phyloP scores from a whole-genome alignment of 495 filamentous ascomycete genomes.

The Wilcoxina mikolae region DNA sequence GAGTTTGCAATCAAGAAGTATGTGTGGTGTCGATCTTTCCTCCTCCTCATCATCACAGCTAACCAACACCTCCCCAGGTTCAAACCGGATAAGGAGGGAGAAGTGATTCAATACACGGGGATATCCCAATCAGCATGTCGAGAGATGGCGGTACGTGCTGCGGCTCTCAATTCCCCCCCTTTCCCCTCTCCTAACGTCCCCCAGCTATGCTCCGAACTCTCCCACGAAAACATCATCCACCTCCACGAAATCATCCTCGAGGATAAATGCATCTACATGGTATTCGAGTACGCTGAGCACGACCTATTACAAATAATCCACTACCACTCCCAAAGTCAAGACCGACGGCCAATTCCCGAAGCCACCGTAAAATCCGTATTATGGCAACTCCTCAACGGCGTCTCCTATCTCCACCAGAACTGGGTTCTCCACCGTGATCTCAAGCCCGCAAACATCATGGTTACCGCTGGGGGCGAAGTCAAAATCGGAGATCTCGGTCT shows the following conservation, averaged over 20 bases:
- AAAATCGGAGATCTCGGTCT: conserved; percentile 89
- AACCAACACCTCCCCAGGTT: conserved; percentile 42
- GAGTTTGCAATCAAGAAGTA: conserved; percentile 94
- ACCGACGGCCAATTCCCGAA: conserved; percentile 74
- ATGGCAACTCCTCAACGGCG: conserved; percentile 85
- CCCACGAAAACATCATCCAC: conserved; percentile 77
- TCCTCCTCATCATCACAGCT: background rate
- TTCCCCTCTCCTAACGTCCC: background rate
- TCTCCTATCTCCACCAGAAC: conserved; percentile 87
- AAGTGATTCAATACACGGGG: conserved; percentile 84
- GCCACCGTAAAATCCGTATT: conserved; percentile 78
- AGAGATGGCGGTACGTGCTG: conserved; percentile 63
- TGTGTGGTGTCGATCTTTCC: conserved; percentile 18
- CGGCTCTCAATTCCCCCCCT: background rate
- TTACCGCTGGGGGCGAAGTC: conserved; percentile 75
- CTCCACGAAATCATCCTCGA: conserved; percentile 93
- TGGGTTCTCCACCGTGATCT: conserved; percentile 96
- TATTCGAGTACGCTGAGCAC: conserved; percentile 97
- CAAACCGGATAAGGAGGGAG: conserved; percentile 98
- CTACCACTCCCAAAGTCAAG: conserved; percentile 70
- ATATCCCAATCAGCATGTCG: conserved; percentile 95
- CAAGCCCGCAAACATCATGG: conserved; percentile 98
- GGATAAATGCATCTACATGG: conserved; percentile 99
- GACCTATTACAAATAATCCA: conserved; percentile 97
- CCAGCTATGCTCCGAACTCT: conserved; percentile 72